phyloP scores from a whole-genome alignment of 1,284 basidiomycete species.

The Trametes polyzona region DNA sequence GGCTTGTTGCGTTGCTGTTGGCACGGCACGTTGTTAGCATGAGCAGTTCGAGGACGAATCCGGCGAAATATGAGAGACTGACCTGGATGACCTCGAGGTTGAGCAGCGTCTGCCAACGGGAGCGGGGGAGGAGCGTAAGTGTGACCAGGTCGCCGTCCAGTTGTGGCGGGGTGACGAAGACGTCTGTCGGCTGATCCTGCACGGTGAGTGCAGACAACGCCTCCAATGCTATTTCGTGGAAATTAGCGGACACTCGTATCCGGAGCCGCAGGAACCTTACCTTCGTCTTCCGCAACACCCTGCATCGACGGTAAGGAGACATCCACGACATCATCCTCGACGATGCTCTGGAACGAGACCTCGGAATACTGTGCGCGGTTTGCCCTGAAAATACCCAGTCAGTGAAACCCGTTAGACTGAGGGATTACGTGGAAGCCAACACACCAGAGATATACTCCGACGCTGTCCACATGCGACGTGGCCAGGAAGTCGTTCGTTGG shows the following conservation, averaged over 20 bases:
- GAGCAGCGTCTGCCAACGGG: slow-evolving; percentile 94
- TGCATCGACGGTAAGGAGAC: slow-evolving; percentile 84
- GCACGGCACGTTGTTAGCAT: background rate
- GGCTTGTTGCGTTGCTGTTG: slow-evolving; percentile 92
- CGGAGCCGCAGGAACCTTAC: slow-evolving; percentile 37
- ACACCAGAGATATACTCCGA: slow-evolving; percentile 93
- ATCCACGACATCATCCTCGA: slow-evolving; percentile 74
- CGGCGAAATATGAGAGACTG: slow-evolving; percentile 1
- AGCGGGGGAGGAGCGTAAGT: slow-evolving; percentile 88
- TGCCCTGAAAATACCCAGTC: slow-evolving; percentile 57
- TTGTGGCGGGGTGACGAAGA: slow-evolving; percentile 85
- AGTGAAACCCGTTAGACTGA: background rate
- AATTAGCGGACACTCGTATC: background rate
- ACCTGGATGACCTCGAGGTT: slow-evolving; percentile 96
- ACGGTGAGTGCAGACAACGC: slow-evolving; percentile 59
- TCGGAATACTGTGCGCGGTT: slow-evolving; percentile 95
- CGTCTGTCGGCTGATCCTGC: slow-evolving; percentile 63
- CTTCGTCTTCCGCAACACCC: slow-evolving; percentile 75
- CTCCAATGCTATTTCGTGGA: slow-evolving; percentile 55
- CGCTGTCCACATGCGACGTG: slow-evolving; percentile 91
- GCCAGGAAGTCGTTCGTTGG: slow-evolving; percentile 97
- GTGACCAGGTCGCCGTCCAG: slow-evolving; percentile 88
- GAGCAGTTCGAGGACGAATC: background rate
- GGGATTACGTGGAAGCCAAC: slow-evolving; percentile 20
- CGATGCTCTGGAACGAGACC: slow-evolving; percentile 74